phyloP scores from a whole-genome alignment of 345 rosid species.

The Salix suchowensis region DNA sequence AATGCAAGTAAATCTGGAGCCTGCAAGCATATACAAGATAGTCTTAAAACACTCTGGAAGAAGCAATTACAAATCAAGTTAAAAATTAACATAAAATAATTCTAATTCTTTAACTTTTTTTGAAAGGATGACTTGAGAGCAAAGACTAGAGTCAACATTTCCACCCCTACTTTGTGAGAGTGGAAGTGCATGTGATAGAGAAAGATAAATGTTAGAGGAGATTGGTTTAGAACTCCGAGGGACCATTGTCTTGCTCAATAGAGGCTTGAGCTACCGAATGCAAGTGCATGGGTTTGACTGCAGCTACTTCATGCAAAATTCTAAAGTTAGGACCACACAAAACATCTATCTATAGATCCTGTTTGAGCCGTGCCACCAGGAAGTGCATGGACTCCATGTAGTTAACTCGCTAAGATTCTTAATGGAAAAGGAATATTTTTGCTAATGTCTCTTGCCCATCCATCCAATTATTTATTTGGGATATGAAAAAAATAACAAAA shows the following conservation, averaged over 20 bases:
- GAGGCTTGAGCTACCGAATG: not conserved
- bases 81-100: not conserved
- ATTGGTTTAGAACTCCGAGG: not conserved
- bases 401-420: not conserved
- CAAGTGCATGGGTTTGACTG: not conserved
- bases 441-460: not conserved
- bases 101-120: too few relatives aligned
- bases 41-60: not conserved
- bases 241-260: not conserved
- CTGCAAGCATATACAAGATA: slow-evolving; percentile 39
- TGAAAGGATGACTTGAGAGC: not conserved
- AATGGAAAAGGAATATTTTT: not conserved
- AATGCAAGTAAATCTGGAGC: slow-evolving; percentile 75
- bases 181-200: not conserved
- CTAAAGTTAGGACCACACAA: not conserved
- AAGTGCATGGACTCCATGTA: too few relatives aligned
- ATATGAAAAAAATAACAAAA: not conserved
- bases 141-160: not conserved
- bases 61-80: not conserved
- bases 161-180: not conserved
- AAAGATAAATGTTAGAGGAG: not conserved
- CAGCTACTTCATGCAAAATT: not conserved
- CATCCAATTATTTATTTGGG: not conserved
- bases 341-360: too few relatives aligned
- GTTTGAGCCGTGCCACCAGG: too few relatives aligned